Evolutionary conservation across 768 basidiomycete species (phyloP), one percentile per base, ranked within the genome.

Genomic region (Leccinum broughii): DNA sequence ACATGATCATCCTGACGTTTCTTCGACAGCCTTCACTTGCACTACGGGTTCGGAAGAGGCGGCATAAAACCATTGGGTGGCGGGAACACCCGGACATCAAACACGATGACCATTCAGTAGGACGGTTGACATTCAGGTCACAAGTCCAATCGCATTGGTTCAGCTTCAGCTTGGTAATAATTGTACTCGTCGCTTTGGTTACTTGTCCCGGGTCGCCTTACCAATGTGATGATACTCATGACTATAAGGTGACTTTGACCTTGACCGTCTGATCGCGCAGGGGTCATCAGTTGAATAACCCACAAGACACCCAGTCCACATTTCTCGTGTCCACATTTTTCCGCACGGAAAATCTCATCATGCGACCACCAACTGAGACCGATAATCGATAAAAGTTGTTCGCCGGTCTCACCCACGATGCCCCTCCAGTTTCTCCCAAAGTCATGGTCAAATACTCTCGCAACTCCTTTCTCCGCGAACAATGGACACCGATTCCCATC

Each of bases 401-500:
- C 34, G 11, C 28, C n/a, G 6, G 11, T 55, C 35, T 41, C 52
- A 53, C 56, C 17, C 51, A 34, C 17, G 15, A 15, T 7, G 28
- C 22, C 7, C 13, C n/a, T 35, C 32, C 20, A 34, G 20, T 7
- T 20, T 41, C 24, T 35, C 56, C 56, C 28, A 28, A 59, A 50
- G 46, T 37, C 37, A 74, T 75, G 74, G 72, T 57, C 61, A 66
- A 64, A 61, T 55, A 64, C 60, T 64, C 46, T 46, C 5, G 65
- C 30, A 3, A 32, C 4, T 41, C 55, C 11, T 72, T 70, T 51
- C 26, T 74, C 15, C 71, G 60, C 8, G 62, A 75, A 26, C 73
- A 76, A 55, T 72, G 69, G 69, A 71, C 60, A 30, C 35, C 56
- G 34, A 57, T 75, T 24, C 73, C 70, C 14, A 14, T 64, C n/a